Base-by-base conservation (phyloP, 1,139 yeast species). In the Sugiyamaella paludigena region DNA sequence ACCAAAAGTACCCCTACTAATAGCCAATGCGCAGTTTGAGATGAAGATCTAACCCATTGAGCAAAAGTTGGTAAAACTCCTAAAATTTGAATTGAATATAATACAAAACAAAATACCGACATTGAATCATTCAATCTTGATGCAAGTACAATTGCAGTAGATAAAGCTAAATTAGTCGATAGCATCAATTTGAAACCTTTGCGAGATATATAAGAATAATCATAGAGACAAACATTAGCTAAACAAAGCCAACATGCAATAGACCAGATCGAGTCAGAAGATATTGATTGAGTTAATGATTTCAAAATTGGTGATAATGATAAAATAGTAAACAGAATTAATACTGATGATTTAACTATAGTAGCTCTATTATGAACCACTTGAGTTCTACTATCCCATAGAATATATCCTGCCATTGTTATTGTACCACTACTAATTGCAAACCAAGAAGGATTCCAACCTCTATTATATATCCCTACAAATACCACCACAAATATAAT, bases 241-340 rank as follows among this genome's bases (percentile, higher is more conserved):
- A 87, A 57, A 35, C 87, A 82, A 26, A 92, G 72, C 80, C 95
- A 83, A 46, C 85, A 80, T 3, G 95, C 81, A 7, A 92, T 69
- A 0, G 96, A 89, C 98, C 98, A 92, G 54, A 94, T 88, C 13
- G 97, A 88, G 67, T 92, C 98, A 0, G 95, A 85, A 0, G 97
- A 80, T 0, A 97, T 88, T 0, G 96, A 86, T 58, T 81, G 79
- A 0, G 97, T 89, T 44, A 94, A 74, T 0, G 97, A 89, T 58
- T 87, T 86, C 48, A 92, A 74, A 2, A 92, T 92, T 0, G 98
- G 98, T 0, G 97, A 87, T 39, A 91, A 70, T 0, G 94, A 82
- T 40, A 89, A 71, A 41, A 91, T 70, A 4, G 87, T 78, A 54
- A 91, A 78, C 1, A 84, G 75, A 24, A 89, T 82, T 28, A 92